Base-by-base conservation (phyloP, 2,329 filamentous ascomycete genomes). In the Paecilomyces variotii region DNA sequence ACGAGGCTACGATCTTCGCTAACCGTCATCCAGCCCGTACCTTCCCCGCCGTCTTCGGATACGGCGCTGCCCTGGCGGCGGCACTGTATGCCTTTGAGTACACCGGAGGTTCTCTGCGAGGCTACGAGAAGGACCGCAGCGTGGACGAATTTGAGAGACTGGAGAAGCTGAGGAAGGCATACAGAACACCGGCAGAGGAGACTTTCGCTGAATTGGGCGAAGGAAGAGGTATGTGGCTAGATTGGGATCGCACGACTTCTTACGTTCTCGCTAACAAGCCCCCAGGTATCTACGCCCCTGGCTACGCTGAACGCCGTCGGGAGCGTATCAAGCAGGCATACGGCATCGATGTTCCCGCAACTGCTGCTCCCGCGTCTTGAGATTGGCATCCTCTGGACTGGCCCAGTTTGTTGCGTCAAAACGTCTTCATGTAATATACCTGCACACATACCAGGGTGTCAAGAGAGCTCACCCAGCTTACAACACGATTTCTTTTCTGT, bases 281-380 rank as follows among this genome's bases (percentile, higher is more conserved):
- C 11, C 6, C 66, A 96, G 91, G 89, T 57, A 90, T 96, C 67
- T 82, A 87, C 66, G 88, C 84, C 49, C 87, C 89, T 14, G 90
- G 90, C 56, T 96, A 94, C 72, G 88, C 90, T 67, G 90, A 96
- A 80, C 83, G 92, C 74, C 86, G 92, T 74, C 84, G 85, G 65
- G 81, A 91, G 78, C 84, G 90, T 67, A 82, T 97, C 74, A 87
- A 90, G 83, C 87, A 91, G 76, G 90, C 87, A 75, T 96, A 96
- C 70, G 91, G 91, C 60, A 84, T 95, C 69, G 91, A 96, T 64
- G 86, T 96, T 70, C 84, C 87, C 69, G 83, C 86, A 57, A 84
- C 87, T 62, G 70, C 70, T 57, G 68, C 70, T 63, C 68, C 74
- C 56, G 71, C 75, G 58, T 75, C 74, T 72, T 76, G 68, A 73